These are phyloP conservation scores for Pseudogymnoascus sp. DNA, from an alignment of 2,329 filamentous ascomycete genomes.

Conservation along the genomic window DNA sequence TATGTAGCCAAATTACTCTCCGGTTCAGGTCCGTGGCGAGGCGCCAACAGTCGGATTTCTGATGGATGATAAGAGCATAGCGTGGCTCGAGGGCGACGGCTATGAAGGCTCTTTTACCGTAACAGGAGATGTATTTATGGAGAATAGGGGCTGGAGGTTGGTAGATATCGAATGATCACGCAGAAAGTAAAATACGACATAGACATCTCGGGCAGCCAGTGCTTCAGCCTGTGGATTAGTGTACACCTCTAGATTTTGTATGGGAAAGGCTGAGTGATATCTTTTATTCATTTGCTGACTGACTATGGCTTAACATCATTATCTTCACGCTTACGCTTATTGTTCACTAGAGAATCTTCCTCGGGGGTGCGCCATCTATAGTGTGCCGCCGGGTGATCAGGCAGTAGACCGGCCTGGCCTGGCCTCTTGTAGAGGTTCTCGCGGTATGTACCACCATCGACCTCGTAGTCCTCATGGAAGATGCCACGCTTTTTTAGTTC, in stretches of 20 bases:
- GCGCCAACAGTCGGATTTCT: too few relatives aligned
- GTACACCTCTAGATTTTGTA: neutral
- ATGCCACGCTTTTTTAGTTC: constrained; percentile 52
- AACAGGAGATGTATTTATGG: too few relatives aligned
- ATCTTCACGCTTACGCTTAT: constrained; percentile 2
- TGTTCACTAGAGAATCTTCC: neutral
- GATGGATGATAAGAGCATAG: too few relatives aligned
- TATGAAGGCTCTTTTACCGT: too few relatives aligned
- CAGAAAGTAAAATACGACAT: neutral
- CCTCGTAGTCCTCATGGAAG: constrained; percentile 44
- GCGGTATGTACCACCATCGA: constrained; percentile 49
- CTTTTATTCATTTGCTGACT: neutral
- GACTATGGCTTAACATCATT: neutral
- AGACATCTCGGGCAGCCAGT: neutral
- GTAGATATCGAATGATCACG: neutral
- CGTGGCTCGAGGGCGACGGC: too few relatives aligned
- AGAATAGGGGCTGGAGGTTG: neutral
- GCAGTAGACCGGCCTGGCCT: constrained; percentile 41
- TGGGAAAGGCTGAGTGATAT: neutral
- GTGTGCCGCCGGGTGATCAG: constrained; percentile 34
- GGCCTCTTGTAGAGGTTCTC: constrained; percentile 49
- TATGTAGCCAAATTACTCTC: too few relatives aligned
- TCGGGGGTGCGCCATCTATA: constrained; percentile 1
- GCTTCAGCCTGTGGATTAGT: neutral
- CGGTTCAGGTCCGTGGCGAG: too few relatives aligned